These are phyloP conservation scores for Euphorbia schlechtendalii DNA, from an alignment of 441 rosid species.

Conservation along the genomic window DNA sequence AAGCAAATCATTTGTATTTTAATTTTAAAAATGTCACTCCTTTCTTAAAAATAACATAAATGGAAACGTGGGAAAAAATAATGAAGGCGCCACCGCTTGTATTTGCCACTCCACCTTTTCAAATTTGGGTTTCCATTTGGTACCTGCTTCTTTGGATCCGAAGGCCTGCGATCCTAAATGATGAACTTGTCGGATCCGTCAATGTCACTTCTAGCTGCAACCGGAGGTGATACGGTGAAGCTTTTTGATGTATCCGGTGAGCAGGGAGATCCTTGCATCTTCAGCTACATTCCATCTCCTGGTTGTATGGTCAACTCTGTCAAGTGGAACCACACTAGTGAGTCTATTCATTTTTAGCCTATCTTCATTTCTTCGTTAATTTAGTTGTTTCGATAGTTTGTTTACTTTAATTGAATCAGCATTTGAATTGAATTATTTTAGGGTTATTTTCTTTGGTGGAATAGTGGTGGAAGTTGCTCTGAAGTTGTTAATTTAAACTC, in stretches of 20 bases:
- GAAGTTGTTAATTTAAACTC: too few relatives aligned
- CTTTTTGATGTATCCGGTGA: conserved; percentile 68
- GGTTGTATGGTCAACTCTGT: conserved; percentile 65
- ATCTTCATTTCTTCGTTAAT: not conserved
- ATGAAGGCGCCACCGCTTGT: conserved; percentile 10
- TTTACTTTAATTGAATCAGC: not conserved
- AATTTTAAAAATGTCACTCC: too few relatives aligned
- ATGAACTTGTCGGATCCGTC: conserved; percentile 64
- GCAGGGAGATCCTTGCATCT: conserved; percentile 69
- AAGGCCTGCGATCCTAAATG: conserved; percentile 8
- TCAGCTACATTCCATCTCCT: conserved; percentile 73
- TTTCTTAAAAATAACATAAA: too few relatives aligned
- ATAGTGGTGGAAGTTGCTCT: not conserved
- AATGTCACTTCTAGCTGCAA: conserved; percentile 57
- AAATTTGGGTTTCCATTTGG: conserved; percentile 6
- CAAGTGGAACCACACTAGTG: conserved; percentile 92
- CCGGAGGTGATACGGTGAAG: conserved; percentile 90
- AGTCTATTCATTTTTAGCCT: conserved; percentile 19
- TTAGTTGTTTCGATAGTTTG: not conserved
- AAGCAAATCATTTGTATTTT: too few relatives aligned
- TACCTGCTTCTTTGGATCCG: conserved; percentile 4
- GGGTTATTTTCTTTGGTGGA: not conserved
- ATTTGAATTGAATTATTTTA: conserved; percentile 5
- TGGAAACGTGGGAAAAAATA: too few relatives aligned
- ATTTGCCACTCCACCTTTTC: conserved; percentile 10